Base-by-base conservation (phyloP, 495 filamentous ascomycete genomes). In the Neurospora sp. region DNA sequence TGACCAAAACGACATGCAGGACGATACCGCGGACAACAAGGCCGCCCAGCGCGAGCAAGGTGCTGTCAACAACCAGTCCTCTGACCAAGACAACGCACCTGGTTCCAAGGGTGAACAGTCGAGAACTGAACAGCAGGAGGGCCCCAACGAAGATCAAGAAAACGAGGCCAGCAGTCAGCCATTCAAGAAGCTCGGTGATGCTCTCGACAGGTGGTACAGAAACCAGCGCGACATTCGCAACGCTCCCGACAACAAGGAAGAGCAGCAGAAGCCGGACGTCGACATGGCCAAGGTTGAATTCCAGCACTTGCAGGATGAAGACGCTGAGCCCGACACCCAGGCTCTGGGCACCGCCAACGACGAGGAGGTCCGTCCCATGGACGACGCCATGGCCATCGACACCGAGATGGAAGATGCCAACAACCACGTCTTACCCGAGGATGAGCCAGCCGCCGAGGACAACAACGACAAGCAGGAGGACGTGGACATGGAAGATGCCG, bases 161-260 rank as follows among this genome's bases (percentile, higher is more conserved):
- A 78, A 84, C 22, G 81, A 89, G 53, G 77, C 81, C 22, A 79
- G 82, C n/a, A 77, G 80, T 27, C 85, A 91, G 70, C 90, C 93
- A 3, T 97, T 97, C 85, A 93, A 95, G 83, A 95, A 96, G 73
- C 86, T 99, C 71, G 96, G 96, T 2, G 93, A 98, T 83, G 90
- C 91, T 27, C 85, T 99, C n/a, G 94, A 98, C 76, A 85, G 90
- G 74, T 99, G 94, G 94, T 93, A 98, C 80, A 89, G 91, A 47
- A 90, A 90, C 74, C 92, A 94, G 75, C 86, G 87, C 38, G 89
- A 96, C 71, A 97, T 99, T 71, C 82, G 87, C 74, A 85, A 87
- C 42, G 83, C 92, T 69, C 86, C 92, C 68, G 85, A 90, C 47
- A 83, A 90, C 14, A 86, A 86, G 3, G 80, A 86, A 47, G 70